phyloP scores from a whole-genome alignment of 169 alveolate species.

The Plasmodium malariae region DNA sequence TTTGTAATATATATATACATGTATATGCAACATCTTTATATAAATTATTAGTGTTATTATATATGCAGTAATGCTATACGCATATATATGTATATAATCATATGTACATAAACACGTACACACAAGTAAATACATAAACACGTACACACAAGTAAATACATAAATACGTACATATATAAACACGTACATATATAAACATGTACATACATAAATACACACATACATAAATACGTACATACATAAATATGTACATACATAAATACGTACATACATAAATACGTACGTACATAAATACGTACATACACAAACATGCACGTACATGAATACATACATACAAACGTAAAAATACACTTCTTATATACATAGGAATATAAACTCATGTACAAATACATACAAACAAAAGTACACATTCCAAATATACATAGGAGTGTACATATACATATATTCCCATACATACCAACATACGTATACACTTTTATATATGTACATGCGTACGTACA shows the following conservation, averaged over 20 bases:
- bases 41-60: not conserved
- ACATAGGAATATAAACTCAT: not conserved
- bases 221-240: too few relatives aligned
- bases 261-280: too few relatives aligned
- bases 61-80: not conserved
- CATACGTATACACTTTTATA: not conserved
- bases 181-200: too few relatives aligned
- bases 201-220: too few relatives aligned
- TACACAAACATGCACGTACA: too few relatives aligned
- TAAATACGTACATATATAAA: too few relatives aligned
- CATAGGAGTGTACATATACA: too few relatives aligned
- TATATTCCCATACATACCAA: not conserved
- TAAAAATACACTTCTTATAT: not conserved
- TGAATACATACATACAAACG: not conserved
- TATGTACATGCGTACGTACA: not conserved
- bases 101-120: not conserved
- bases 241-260: too few relatives aligned
- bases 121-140: too few relatives aligned
- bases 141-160: too few relatives aligned
- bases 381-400: not conserved
- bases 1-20: not conserved
- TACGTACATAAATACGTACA: too few relatives aligned
- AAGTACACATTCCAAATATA: not conserved
- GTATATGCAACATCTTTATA: not conserved
- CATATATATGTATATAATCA: not conserved